Evolutionary conservation across 2,329 filamentous ascomycete species (phyloP).

Genomic region (Leptographium radiaticola): DNA sequence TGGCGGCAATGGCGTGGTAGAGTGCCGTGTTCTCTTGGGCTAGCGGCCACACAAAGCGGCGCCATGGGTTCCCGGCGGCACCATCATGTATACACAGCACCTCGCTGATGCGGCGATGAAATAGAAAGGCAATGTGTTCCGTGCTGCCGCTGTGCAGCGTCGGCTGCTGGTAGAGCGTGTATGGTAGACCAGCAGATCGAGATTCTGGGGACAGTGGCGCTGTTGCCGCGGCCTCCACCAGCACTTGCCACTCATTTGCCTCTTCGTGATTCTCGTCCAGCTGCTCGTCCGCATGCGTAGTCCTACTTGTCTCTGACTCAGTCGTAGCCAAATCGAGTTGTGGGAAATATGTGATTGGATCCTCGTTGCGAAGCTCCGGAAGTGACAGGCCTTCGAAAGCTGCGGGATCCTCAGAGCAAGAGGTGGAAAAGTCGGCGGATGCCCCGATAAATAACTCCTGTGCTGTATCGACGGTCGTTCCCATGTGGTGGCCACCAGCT

Average conservation of each 20-base stretch:
- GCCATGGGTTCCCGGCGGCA: constrained; percentile 1
- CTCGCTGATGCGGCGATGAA: constrained; percentile 2
- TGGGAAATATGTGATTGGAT: too few species aligned
- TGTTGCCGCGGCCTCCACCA: background rate
- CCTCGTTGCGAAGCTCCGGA: too few species aligned
- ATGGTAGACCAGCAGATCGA: background rate
- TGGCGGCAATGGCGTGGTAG: constrained; percentile 4
- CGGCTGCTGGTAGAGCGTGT: background rate
- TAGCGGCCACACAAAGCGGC: constrained; percentile 3
- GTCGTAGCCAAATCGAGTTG: too few species aligned
- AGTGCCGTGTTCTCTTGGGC: constrained; percentile 1
- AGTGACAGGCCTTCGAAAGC: too few species aligned
- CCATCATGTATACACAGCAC: constrained; percentile 4
- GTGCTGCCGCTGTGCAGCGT: background rate
- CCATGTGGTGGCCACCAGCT: too few species aligned
- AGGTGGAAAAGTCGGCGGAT: too few species aligned
- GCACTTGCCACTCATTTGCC: background rate
- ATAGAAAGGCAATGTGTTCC: constrained; percentile 3
- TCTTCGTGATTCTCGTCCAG: background rate
- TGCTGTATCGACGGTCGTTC: too few species aligned
- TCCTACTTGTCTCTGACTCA: too few species aligned
- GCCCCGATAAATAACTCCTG: too few species aligned
- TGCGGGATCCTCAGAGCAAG: too few species aligned
- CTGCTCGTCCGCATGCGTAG: background rate
- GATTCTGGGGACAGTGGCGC: background rate